Percentiles rank a stretch among this genome's conserved stretches.
phyloP scores from a whole-genome alignment of 2,329 filamentous ascomycete genomes.

The Cladobotryum protrusum region DNA sequence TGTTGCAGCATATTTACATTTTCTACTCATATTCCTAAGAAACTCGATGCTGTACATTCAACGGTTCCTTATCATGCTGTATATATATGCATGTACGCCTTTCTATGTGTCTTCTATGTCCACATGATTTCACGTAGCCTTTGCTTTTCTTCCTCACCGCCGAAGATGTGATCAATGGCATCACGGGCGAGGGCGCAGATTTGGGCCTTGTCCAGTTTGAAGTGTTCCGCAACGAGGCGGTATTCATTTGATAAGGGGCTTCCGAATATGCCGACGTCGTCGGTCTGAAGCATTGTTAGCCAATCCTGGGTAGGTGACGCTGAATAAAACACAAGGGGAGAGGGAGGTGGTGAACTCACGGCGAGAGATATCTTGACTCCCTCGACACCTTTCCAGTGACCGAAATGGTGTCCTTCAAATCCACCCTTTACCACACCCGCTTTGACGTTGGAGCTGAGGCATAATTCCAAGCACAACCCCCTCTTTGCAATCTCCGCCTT shows the following conservation, averaged over 20 bases:
- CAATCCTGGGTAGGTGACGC: too few species aligned
- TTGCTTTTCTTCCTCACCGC: conserved; percentile 53
- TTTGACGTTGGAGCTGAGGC: conserved; percentile 74
- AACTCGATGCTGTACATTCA: not conserved
- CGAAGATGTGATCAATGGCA: conserved; percentile 62
- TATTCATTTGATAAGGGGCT: conserved; percentile 75
- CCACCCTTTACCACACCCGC: conserved; percentile 65
- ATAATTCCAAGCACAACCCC: conserved; percentile 65
- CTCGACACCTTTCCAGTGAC: conserved; percentile 57
- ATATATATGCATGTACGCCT: too few species aligned
- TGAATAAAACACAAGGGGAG: not conserved
- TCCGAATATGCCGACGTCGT: conserved; percentile 77
- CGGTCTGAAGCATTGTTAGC: conserved; percentile 49
- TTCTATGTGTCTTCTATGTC: conserved; percentile 16
- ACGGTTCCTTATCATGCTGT: not conserved
- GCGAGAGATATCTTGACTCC: conserved; percentile 59
- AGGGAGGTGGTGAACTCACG: conserved; percentile 43
- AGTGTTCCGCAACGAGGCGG: conserved; percentile 63
- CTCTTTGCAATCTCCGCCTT: conserved; percentile 46
- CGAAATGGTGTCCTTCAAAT: conserved; percentile 68
- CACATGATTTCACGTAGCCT: conserved; percentile 49
- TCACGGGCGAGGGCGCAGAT: conserved; percentile 52
- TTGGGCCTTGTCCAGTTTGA: conserved; percentile 44
- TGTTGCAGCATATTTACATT: not conserved
- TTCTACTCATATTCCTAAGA: not conserved